phyloP scores from a whole-genome alignment of 768 basidiomycete genomes.

The Collybiopsis confluens region DNA sequence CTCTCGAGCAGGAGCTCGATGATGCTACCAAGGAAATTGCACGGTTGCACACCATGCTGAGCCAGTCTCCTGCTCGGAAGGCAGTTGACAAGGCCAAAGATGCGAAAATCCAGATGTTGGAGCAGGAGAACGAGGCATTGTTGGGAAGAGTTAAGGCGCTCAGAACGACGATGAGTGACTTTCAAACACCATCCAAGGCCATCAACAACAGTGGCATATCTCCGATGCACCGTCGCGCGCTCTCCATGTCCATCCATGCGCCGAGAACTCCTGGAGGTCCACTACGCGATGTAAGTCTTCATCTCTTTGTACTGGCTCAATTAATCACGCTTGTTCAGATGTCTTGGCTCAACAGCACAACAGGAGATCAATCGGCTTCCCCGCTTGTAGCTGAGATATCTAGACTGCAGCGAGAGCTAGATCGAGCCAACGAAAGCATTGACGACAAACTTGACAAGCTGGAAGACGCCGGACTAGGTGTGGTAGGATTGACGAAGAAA shows the following conservation, averaged over 20 bases:
- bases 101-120: conserved; percentile 67
- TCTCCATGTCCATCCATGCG: conserved; percentile 62
- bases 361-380: conserved; percentile 49
- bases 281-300: conserved; percentile 62
- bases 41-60: conserved; percentile 58
- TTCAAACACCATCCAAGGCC: conserved; percentile 54
- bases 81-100: conserved; percentile 79
- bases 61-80: conserved; percentile 70
- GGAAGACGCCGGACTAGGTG: conserved; percentile 74
- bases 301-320: neutral
- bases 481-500: conserved; percentile 64
- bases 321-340: conserved; percentile 35
- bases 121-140: conserved; percentile 73
- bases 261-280: conserved; percentile 81
- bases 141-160: conserved; percentile 63
- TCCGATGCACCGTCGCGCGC: conserved; percentile 70
- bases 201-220: conserved; percentile 59
- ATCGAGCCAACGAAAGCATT: conserved; percentile 76
- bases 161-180: conserved; percentile 46
- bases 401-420: conserved; percentile 71
- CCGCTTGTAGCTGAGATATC: conserved; percentile 71
- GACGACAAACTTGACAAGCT: conserved; percentile 87
- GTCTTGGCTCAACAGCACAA: conserved; percentile 68
- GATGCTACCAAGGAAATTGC: conserved; percentile 75
- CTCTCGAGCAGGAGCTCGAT: conserved; percentile 72